These are phyloP conservation scores for Sporobolomyces roseus DNA, from an alignment of 768 basidiomycete genomes.

Conservation along the genomic window DNA sequence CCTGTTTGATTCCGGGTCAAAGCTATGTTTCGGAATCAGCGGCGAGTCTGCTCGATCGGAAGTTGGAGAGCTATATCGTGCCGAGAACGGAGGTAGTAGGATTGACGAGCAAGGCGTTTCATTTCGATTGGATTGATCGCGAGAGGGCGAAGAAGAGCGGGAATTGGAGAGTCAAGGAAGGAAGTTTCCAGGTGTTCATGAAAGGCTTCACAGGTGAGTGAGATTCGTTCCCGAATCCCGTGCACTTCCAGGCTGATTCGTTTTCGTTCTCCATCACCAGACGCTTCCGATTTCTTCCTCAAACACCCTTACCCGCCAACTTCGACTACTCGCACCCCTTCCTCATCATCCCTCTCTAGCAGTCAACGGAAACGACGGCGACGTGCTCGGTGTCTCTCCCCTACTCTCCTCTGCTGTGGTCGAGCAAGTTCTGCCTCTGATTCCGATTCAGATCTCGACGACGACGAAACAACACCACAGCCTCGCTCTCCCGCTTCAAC, in stretches of 20 bases:
- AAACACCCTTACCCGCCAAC: slow-evolving; percentile 78
- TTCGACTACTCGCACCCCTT: slow-evolving; percentile 46
- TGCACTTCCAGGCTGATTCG: too few relatives aligned
- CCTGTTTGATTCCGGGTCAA: slow-evolving; percentile 79
- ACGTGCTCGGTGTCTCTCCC: too few relatives aligned
- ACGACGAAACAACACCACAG: background rate
- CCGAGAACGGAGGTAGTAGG: slow-evolving; percentile 80
- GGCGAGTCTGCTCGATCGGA: slow-evolving; percentile 72
- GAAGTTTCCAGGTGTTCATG: slow-evolving; percentile 83
- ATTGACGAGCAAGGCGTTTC: slow-evolving; percentile 82
- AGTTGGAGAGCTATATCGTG: slow-evolving; percentile 72
- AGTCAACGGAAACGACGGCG: too few relatives aligned
- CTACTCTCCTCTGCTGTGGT: background rate
- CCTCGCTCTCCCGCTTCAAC: background rate
- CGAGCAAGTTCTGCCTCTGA: background rate
- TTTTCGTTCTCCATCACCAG: slow-evolving; percentile 49
- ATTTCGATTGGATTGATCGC: slow-evolving; percentile 86
- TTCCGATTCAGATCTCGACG: background rate
- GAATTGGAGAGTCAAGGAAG: slow-evolving; percentile 73
- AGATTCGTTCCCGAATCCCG: background rate
- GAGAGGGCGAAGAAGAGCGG: slow-evolving; percentile 45
- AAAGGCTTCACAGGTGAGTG: slow-evolving; percentile 69
- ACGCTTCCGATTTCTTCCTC: slow-evolving; percentile 80
- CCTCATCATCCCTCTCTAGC: background rate
- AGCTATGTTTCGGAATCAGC: slow-evolving; percentile 88